Base-by-base conservation (phyloP, 208 protist genomes). In the Trypanosomatidae sp. region DNA sequence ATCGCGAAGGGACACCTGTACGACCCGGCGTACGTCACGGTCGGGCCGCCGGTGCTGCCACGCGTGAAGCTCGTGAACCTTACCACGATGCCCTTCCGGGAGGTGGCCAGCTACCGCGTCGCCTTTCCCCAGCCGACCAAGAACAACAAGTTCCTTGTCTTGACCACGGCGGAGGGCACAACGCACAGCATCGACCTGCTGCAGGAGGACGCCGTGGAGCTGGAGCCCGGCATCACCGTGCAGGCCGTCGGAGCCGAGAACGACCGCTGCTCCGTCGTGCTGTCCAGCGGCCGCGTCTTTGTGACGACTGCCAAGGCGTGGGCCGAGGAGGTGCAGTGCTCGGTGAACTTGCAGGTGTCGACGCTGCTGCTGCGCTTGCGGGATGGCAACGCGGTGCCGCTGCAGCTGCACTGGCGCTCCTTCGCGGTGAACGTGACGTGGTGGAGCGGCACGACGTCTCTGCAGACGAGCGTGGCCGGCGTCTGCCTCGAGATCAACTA, bases 21-120 rank as follows among this genome's bases (percentile, higher is more conserved):
- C 43, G 84, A 89, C 47, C 46, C 84, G n/a, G 84, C 80, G 47
- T 73, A 76, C 59, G 76, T 92, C 15, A 76, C 80, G n/a, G 79
- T 92, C 15, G 71, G 84, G 64, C 64, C 69, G 6, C 71, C 84
- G 25, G 71, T 72, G 22, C 49, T 64, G 46, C 77, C 87, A n/a
- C 71, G 77, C 17, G 58, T 92, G 43, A 83, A 68, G 60, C 69
- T 92, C 3, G 83, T 92, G 44, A 92, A 92, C 62, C 56, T 84
- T 44, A 84, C 87, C 0, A 69, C 44, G 12, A 33, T 72, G 33
- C 22, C 0, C 19, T 92, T 88, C 74, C 70, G 78, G 39, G 75
- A 76, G 8, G 66, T 90, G n/a, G 56, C 25, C 10, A 22, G 69
- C 69, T 79, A 70, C 55, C 43, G 50, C 22, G 75, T 79, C 62